phyloP scores from a whole-genome alignment of 2,329 filamentous ascomycete species.

The Penicillium sp. region DNA sequence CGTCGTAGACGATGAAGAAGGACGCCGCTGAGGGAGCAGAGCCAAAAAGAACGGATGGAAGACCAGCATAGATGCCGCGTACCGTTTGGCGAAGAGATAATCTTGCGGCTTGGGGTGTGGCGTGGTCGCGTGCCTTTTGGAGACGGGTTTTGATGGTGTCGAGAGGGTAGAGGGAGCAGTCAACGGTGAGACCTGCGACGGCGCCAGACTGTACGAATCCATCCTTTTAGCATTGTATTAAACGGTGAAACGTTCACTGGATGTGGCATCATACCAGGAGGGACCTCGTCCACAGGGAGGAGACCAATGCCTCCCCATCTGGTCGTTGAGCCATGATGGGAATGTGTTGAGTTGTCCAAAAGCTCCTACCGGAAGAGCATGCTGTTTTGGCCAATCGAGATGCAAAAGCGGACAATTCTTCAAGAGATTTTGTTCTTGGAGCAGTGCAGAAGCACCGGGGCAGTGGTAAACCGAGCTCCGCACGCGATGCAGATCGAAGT shows the following conservation, averaged over 20 bases:
- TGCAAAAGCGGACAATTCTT: background rate
- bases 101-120: slow-evolving; percentile 46
- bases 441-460: background rate
- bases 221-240: too few relatives aligned
- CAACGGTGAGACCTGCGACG: slow-evolving; percentile 90
- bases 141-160: slow-evolving; percentile 98
- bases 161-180: slow-evolving; percentile 94
- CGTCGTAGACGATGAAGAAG: slow-evolving; percentile 95
- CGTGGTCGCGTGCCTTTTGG: slow-evolving; percentile 63
- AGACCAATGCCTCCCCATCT: slow-evolving; percentile 36
- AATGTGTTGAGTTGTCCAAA: background rate
- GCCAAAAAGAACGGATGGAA: slow-evolving; percentile 84
- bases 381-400: slow-evolving; percentile 1
- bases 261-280: slow-evolving; percentile 31
- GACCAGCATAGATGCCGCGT: slow-evolving; percentile 85
- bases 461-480: slow-evolving; percentile 17
- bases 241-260: background rate
- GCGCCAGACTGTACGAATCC: slow-evolving; percentile 68
- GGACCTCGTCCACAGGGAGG: slow-evolving; percentile 46
- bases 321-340: slow-evolving; percentile 29
- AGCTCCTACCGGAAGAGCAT: slow-evolving; percentile 16
- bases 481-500: slow-evolving; percentile 17
- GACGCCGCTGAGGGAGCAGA: slow-evolving; percentile 91
- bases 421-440: background rate
- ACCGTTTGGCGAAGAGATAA: slow-evolving; percentile 85